Base-by-base conservation (phyloP, 306 rosid genomes). In the Alnus glutinosa region DNA sequence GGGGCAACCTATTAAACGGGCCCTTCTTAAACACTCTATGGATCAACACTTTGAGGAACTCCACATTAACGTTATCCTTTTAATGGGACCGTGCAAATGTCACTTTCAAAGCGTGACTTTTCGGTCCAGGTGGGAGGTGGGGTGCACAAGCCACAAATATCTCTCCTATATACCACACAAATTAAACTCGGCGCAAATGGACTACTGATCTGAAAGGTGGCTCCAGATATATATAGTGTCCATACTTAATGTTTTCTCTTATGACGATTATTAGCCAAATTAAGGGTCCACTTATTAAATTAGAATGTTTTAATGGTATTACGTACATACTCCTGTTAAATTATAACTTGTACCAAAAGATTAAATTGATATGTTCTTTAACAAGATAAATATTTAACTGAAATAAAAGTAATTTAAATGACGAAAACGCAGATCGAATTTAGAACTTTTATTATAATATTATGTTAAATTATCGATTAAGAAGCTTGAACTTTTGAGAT, bases 61-160 rank as follows among this genome's bases (percentile, higher is more conserved):
- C 72, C 68, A 54, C 37, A 77, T 14, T 14, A 69, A 37, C 19
- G 19, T 14, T 16, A 51, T 51, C 32, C 15, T 48, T 62, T 78
- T 69, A 14, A 28, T 51, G 67, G 64, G 64, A 23, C 64, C 34
- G 11, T 16, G 44, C 66, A 47, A 55, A 55, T 61, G 73, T 73
- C 82, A 19, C 73, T 79, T 73, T 79, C 82, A 51, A 62, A 49
- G 73, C 9, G 71, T 51, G 70, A 69, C 55, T 58, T 5, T 19
- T 19, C 23, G 39, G 62, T 70, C 78, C 28, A 37, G 77, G 44
- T 39, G 47, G 70, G 57, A 30, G 32, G 73, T 79, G 73, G 73
- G 73, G n/a, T 28, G 57, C 82, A 79, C 13, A 51, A 72, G 47
- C 82, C 82, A 48, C 74, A 15, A 73, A 11, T 18, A 52, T 4